phyloP scores from a whole-genome alignment of 495 filamentous ascomycete genomes.

The Aspergillus conjunctus region DNA sequence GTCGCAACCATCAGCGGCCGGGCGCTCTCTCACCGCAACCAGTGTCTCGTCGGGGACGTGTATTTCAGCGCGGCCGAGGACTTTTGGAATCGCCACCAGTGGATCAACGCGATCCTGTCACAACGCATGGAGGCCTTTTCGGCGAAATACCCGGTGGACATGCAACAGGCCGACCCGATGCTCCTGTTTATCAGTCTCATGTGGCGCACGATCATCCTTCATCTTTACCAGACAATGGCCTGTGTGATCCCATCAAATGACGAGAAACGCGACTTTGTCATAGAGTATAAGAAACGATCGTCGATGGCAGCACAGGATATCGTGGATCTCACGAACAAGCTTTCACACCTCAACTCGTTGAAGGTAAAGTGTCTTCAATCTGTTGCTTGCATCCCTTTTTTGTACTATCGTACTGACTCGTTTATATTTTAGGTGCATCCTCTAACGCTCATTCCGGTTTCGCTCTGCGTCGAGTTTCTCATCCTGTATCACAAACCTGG shows the following conservation, averaged over 20 bases:
- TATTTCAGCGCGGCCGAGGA: constrained; percentile 26
- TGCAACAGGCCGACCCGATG: constrained; percentile 46
- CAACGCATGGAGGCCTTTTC: constrained; percentile 27
- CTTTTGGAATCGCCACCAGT: constrained; percentile 48
- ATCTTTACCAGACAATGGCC: constrained; percentile 27
- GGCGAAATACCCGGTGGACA: not conserved
- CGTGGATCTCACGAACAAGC: constrained; percentile 39
- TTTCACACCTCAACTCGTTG: constrained; percentile 46
- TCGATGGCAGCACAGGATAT: constrained; percentile 42
- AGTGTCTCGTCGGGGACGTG: constrained; percentile 23
- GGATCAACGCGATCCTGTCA: constrained; percentile 42
- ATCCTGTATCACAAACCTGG: not conserved
- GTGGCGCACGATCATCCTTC: constrained; percentile 40
- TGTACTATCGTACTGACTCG: no score
- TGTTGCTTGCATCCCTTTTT: no score
- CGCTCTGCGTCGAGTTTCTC: constrained; percentile 1
- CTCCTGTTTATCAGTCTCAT: constrained; percentile 42
- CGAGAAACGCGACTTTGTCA: not conserved
- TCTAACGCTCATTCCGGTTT: not conserved
- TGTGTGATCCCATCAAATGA: not conserved
- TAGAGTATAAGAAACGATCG: not conserved
- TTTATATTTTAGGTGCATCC: constrained; percentile 13
- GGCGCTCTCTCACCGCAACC: constrained; percentile 41
- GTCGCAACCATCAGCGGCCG: constrained; percentile 48
- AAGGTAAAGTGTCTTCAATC: constrained; percentile 23